phyloP scores from a whole-genome alignment of 352 stramenopile species.

The Phytophthora europaea region DNA sequence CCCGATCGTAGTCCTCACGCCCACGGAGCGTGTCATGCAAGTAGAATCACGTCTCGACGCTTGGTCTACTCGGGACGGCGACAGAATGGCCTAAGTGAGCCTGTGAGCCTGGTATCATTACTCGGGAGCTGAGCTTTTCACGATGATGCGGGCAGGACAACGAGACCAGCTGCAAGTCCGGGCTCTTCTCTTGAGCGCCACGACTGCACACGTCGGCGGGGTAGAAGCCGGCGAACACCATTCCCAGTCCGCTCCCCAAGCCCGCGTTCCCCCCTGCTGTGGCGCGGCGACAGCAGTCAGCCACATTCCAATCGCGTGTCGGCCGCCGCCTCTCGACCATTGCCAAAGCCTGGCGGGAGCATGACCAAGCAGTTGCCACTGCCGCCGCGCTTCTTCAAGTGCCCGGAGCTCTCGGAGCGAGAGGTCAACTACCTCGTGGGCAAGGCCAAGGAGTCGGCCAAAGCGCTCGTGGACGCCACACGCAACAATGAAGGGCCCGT shows the following conservation, averaged over 20 bases:
- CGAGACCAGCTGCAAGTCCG: constrained; percentile 19
- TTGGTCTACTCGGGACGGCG: not conserved
- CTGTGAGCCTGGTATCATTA: constrained; percentile 4
- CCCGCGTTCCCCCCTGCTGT: constrained; percentile 21
- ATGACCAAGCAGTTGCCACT: constrained; percentile 61
- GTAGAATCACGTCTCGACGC: constrained; percentile 1
- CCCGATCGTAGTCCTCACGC: not conserved
- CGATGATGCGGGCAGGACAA: constrained; percentile 20
- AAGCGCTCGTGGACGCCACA: constrained; percentile 65
- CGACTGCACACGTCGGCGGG: constrained; percentile 33
- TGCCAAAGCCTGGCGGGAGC: not conserved
- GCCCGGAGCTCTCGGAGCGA: constrained; percentile 57
- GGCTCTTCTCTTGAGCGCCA: constrained; percentile 39
- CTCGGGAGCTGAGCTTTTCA: constrained; percentile 4
- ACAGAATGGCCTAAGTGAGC: constrained; percentile 8
- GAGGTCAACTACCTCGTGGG: constrained; percentile 67
- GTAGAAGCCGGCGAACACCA: constrained; percentile 31
- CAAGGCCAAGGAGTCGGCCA: constrained; percentile 72
- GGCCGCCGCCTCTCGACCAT: not conserved
- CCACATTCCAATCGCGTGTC: constrained; percentile 34
- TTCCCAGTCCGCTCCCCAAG: constrained; percentile 35
- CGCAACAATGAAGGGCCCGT: constrained; percentile 69
- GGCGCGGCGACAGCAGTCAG: constrained; percentile 11
- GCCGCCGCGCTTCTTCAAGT: constrained; percentile 66
- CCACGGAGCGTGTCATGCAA: constrained; percentile 5